Evolutionary conservation across 2,329 filamentous ascomycete species (phyloP), one percentile per base, ranked within the genome.

Genomic region (Fusarium circinatum): DNA sequence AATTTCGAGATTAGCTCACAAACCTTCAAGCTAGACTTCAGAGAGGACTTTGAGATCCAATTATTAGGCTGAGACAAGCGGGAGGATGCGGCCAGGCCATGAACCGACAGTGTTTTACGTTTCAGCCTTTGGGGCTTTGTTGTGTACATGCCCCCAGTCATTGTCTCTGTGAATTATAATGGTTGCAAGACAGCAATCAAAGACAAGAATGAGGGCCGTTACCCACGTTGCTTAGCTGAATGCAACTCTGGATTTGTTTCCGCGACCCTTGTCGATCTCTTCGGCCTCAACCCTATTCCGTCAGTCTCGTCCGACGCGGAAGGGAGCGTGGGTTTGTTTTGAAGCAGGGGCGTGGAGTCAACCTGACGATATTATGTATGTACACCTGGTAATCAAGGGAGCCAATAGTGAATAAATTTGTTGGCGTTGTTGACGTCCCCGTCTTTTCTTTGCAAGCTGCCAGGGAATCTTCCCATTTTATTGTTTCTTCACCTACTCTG

Each of bases 51-150:
- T 67, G 62, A 68, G 63, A 71, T 61, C 76, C 75, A 78, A 76
- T 78, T 76, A 75, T 59, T 59, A 55, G 63, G 65, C 70, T 78
- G 74, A 78, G 76, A 77, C 75, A 76, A 62, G 65, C 75, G 75
- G 75, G 68, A 70, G 65, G 67, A 75, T 52, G 70, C 70, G 67
- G 66, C 68, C 73, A 77, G 65, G 62, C 68, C 62, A 76, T 64
- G 65, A 78, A 72, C 72, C 74, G 63, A 41, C 55, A 62, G 55
- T 63, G 67, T 71, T 74, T 76, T 65, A 71, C 66, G 70, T 77
- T 70, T 75, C 66, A 68, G 73, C 64, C 62, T 54, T 55, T 70
- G 36, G 39, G 54, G 47, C 60, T 66, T 59, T 63, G 52, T 66
- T 63, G 55, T 66, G 55, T 60, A 18, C 38, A 56, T 45, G 65